Base-by-base conservation (phyloP, 2,329 filamentous ascomycete species). In the Fusarium mundagurra region DNA sequence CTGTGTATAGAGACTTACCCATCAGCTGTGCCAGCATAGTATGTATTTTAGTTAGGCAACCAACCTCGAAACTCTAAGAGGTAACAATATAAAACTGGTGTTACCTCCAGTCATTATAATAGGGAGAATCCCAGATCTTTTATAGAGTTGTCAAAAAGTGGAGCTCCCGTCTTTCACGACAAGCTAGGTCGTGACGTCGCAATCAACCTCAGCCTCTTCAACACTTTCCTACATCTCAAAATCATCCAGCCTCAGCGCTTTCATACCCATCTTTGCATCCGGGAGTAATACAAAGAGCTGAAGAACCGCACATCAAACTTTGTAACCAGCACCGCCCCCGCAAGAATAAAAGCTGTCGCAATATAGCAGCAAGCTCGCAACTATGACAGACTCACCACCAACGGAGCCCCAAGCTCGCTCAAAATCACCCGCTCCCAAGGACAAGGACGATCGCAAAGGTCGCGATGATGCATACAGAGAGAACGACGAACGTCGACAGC, bases 331-430 rank as follows among this genome's bases (percentile, higher is more conserved):
- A 22, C 17, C 9, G 14, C 9, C 24, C 53, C 16, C 29, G 20
- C n/a, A 54, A 29, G 29, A 47, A 59, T 31, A 66, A 29, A 20
- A 33, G 33, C 31, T n/a, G 29, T 43, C 57, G 33, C 69, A 45
- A 61, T 24, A 29, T 20, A 27, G 24, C 43, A n/a, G 18, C 44
- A 34, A 63, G 33, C 34, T 36, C 24, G 24, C 50, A 59, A 36
- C 61, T 24, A 75, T 75, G 72, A 60, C 72, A 54, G 61, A 73
- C 45, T 73, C 72, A 73, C 65, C 72, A 60, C 65, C 61, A 36
- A 48, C 61, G 29, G 69, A 73, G 61, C 54, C 72, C 44, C 58
- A 59, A 51, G 58, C 61, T 72, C 72, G 64, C n/a, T 75, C 69
- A 58, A 70, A 59, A 44, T 75, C 72, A 22, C 72, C 72, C 11